Conservation (phyloP, 768 basidiomycete species). For the Mycena sanguinolenta region DNA sequence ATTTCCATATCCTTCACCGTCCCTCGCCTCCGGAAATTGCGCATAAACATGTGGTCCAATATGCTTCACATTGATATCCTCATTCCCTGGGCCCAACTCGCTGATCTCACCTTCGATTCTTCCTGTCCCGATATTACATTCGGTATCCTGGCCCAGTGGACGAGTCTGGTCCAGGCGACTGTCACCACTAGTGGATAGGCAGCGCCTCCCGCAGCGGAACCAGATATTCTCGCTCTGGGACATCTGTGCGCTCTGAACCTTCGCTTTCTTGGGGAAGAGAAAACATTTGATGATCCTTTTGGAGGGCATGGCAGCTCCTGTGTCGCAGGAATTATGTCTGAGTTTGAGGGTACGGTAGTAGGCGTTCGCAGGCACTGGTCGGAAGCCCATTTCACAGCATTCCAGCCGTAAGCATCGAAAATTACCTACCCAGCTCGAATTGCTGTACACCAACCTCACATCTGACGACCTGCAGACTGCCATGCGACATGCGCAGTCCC, state of each 20-base stretch:
- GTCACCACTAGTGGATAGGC: too few relatives aligned
- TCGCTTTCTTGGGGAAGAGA: not conserved
- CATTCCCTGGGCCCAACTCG: slow-evolving; percentile 2
- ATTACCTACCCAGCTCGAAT: not conserved
- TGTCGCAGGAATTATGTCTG: not conserved
- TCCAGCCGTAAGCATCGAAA: not conserved
- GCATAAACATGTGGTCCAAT: not conserved
- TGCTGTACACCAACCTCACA: not conserved
- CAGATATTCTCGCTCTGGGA: not conserved
- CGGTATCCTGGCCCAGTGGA: too few relatives aligned
- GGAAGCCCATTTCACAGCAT: not conserved
- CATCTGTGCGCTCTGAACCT: not conserved
- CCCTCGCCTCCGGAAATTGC: not conserved
- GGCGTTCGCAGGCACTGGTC: not conserved
- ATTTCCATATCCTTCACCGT: not conserved
- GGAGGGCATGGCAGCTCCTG: not conserved
- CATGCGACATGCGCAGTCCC: not conserved
- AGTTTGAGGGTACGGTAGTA: too few relatives aligned
- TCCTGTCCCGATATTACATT: not conserved
- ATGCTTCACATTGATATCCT: too few relatives aligned
- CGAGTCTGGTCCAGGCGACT: too few relatives aligned
- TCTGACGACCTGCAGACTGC: not conserved
- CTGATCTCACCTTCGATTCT: not conserved
- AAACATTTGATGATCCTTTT: not conserved
- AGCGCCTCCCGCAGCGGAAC: too few relatives aligned